These are phyloP conservation scores for Tillandsia fasciculata DNA, from an alignment of 176 grass and related monocot species.

Conservation along the genomic window DNA sequence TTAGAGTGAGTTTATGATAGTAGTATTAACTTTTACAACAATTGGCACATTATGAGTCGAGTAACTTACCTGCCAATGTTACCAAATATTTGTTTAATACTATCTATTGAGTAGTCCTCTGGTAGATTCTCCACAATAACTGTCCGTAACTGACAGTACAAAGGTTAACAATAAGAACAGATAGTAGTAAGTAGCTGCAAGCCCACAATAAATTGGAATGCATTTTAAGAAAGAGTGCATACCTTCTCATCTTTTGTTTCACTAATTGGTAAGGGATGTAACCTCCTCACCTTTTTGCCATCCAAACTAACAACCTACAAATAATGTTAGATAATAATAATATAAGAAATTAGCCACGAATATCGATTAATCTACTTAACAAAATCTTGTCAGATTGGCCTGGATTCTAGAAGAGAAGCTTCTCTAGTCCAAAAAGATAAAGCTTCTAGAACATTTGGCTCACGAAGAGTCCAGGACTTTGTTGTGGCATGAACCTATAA, in stretches of 20 bases:
- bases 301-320: conserved; percentile 63
- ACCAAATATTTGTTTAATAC: conserved; percentile 52
- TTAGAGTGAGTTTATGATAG: conserved; percentile 17
- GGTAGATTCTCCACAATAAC: conserved; percentile 84
- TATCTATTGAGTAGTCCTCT: conserved; percentile 48
- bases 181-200: not conserved
- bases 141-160: conserved; percentile 41
- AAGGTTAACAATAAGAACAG: conserved; percentile 14
- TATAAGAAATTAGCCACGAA: not conserved
- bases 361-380: not conserved
- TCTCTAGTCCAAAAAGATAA: no score
- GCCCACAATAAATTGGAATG: conserved; percentile 10
- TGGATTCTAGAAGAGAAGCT: no score
- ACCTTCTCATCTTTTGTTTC: conserved; percentile 45
- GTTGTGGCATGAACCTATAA: no score
- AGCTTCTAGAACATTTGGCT: no score
- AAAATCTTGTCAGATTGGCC: not conserved
- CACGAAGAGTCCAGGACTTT: no score
- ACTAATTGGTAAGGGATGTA: conserved; percentile 40
- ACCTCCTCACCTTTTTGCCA: conserved; percentile 67
- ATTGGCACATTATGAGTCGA: conserved; percentile 4
- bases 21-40: conserved; percentile 1
- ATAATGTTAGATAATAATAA: not conserved
- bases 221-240: not conserved
- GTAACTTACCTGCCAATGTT: conserved; percentile 59